These are phyloP conservation scores for Isabelozyma gotoi DNA, from an alignment of 805 yeast genomes.

Conservation along the genomic window DNA sequence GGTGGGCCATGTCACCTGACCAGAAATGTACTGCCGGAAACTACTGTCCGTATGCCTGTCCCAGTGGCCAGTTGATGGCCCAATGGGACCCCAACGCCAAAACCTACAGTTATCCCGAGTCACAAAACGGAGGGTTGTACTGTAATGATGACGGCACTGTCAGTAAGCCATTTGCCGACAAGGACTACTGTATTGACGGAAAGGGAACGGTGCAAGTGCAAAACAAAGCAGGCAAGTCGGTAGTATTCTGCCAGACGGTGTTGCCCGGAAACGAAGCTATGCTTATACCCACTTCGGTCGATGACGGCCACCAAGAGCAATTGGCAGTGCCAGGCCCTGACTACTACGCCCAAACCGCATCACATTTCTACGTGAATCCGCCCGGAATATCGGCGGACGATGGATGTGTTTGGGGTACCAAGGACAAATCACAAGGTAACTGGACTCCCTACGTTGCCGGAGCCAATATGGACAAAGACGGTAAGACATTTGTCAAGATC, in stretches of 20 bases:
- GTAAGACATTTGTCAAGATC: slow-evolving; percentile 76
- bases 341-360: slow-evolving; percentile 84
- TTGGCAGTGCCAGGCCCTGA: slow-evolving; percentile 84
- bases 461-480: slow-evolving; percentile 70
- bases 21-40: slow-evolving; percentile 70
- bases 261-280: slow-evolving; percentile 93
- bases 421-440: slow-evolving; percentile 70
- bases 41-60: slow-evolving; percentile 91
- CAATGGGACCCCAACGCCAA: slow-evolving; percentile 85
- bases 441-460: slow-evolving; percentile 96
- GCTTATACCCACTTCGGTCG: slow-evolving; percentile 80
- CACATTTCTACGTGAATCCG: slow-evolving; percentile 81
- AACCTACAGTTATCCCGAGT: slow-evolving; percentile 71
- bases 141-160: slow-evolving; percentile 72
- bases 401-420: slow-evolving; percentile 84
- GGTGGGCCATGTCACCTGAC: slow-evolving; percentile 86
- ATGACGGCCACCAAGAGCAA: slow-evolving; percentile 44
- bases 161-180: slow-evolving; percentile 56
- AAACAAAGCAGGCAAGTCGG: slow-evolving; percentile 56
- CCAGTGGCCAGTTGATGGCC: slow-evolving; percentile 81
- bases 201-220: slow-evolving; percentile 67
- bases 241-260: slow-evolving; percentile 90
- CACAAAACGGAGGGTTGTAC: slow-evolving; percentile 79
- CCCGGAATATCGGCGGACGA: slow-evolving; percentile 77
- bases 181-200: slow-evolving; percentile 73